phyloP scores from a whole-genome alignment of 2,329 filamentous ascomycete species.

The Talaromyces atroroseus region DNA sequence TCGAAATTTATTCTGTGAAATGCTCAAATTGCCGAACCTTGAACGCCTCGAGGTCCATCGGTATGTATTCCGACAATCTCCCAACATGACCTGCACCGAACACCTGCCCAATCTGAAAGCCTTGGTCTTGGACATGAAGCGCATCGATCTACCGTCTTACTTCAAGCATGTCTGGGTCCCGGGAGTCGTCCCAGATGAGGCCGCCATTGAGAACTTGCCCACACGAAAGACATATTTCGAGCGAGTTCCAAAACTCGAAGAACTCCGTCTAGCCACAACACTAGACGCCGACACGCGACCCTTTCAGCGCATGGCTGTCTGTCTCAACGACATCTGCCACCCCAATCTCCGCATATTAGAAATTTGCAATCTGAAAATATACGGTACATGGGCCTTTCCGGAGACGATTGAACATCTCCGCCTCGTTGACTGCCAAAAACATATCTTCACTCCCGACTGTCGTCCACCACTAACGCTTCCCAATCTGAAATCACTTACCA shows the following conservation, averaged over 20 bases:
- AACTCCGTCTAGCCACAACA: background rate
- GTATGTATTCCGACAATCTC: background rate
- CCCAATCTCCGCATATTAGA: background rate
- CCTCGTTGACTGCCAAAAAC: background rate
- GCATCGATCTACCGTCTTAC: background rate
- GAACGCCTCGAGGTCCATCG: conserved; percentile 8
- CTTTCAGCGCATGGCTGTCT: background rate
- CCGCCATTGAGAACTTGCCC: background rate
- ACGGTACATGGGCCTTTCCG: background rate
- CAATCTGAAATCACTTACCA: conserved; percentile 20
- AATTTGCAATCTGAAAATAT: background rate
- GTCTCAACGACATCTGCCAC: conserved; percentile 2
- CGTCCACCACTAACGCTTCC: conserved; percentile 21
- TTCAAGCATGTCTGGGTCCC: conserved; percentile 1
- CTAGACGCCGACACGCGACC: background rate
- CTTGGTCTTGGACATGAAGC: background rate
- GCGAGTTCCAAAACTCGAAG: conserved; percentile 6
- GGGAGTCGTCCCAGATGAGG: background rate
- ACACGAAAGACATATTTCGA: background rate
- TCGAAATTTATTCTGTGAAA: background rate
- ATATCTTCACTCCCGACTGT: background rate
- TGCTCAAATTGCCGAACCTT: conserved; percentile 24
- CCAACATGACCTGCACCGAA: background rate
- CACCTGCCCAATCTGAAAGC: conserved; percentile 5
- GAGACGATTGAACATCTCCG: conserved; percentile 1